Evolutionary conservation across 1,284 basidiomycete species (phyloP), one percentile per base, ranked within the genome.

Genomic region (Mrakiaceae sp.): DNA sequence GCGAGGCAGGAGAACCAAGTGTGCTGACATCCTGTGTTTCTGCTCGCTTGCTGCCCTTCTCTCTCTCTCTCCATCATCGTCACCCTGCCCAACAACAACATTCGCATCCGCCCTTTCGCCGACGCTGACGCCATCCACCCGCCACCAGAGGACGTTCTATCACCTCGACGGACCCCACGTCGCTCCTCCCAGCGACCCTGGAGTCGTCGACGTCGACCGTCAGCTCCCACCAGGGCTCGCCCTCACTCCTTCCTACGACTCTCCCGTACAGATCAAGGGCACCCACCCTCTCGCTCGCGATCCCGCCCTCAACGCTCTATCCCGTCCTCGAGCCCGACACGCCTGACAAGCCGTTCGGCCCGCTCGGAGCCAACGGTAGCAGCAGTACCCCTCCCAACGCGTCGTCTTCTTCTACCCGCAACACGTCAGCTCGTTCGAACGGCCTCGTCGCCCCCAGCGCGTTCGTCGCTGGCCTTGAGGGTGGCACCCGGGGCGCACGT

Each of bases 261-360:
- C 50, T 39, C 47, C 62, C 43, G 5, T 56, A 51, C 44, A 46
- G 64, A 3, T 58, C 47, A 4, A 42, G 64, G n/a, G 64, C 64
- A 2, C 64, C 64, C 0, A 66, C 64, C 6, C 60, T 66, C 6
- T 57, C 58, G 4, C 43, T 66, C 47, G 49, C 49, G 6, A 49
- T 58, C 12, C 60, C 64, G 1, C 11, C 51, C 42, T 50, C 60
- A 2, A 57, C 40, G 3, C 64, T 62, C 49, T 48, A 54, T n/a
- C 55, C 60, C n/a, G 60, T 62, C 11, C 60, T 54, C 60, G 64
- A 66, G 48, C 64, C 64, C 16, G 64, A 66, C 50, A 66, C 64
- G 27, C 64, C 64, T 7, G 56, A 58, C 57, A 66, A 62, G 51
- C 55, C 64, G 12, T 51, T 50, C 16, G 62, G n/a, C 4, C 27